Base-by-base conservation (phyloP, 2,329 filamentous ascomycete species). In the Teratosphaeria zuluensis region DNA sequence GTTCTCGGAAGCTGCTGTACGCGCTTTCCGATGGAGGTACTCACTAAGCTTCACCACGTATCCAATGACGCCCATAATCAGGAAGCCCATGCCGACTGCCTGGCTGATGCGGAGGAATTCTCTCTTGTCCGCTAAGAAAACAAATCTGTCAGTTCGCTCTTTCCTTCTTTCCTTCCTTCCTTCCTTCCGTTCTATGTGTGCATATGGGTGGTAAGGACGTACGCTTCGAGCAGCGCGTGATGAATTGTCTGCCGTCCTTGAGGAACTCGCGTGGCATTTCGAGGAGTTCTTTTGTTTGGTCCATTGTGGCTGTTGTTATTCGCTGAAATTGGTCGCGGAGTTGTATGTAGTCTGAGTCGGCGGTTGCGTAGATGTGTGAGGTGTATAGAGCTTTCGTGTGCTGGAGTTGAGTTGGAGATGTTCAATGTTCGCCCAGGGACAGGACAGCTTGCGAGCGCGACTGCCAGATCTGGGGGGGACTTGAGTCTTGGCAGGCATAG, bases 11-110 rank as follows among this genome's bases (percentile, higher is more conserved):
- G n/a, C n/a, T n/a, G n/a, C n/a, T n/a, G n/a, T n/a, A n/a, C n/a
- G n/a, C n/a, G n/a, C n/a, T n/a, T n/a, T n/a, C n/a, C n/a, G n/a
- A n/a, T n/a, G n/a, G n/a, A n/a, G n/a, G n/a, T n/a, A n/a, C 81
- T 55, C 77, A 85, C 83, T 85, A 69, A 88, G 79, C 80, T 88
- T 87, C 70, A 88, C 84, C 62, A 88, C 74, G 74, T 87, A 88
- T 63, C 85, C 85, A 59, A 87, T 85, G 54, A 83, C 82, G 62
- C 84, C 84, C 84, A 87, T 87, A 73, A 87, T 81, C 63, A 88
- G 73, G 75, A 88, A 88, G 60, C 85, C 85, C 63, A 86, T 80
- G 59, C 84, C 85, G 62, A 88, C 85, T 61, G 85, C 85, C 75
- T 84, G 81, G 64, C 78, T 80, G 70, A 84, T 83, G 74, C 81